Conservation (phyloP, 148 eudicot genomes). For the Rheum nobile region DNA sequence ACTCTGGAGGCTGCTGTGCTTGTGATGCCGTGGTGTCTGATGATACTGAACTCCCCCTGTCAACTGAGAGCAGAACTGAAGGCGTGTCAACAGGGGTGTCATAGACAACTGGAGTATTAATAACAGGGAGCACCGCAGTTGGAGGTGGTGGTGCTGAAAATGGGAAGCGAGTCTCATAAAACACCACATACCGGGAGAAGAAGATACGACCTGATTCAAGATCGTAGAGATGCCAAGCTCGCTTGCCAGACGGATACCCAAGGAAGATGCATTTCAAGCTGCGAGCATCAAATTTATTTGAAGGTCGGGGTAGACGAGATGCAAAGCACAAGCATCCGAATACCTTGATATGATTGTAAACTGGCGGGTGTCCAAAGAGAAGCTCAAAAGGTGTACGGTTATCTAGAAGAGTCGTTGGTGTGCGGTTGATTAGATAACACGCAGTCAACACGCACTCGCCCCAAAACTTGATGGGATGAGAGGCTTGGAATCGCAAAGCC, state of each 20-base stretch:
- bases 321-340: background rate
- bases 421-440: background rate
- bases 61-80: too few relatives aligned
- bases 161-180: background rate
- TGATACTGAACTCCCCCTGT: too few relatives aligned
- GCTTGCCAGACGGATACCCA: background rate
- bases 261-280: background rate
- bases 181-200: background rate
- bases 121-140: too few relatives aligned
- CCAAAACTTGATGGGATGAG: background rate
- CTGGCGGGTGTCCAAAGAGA: background rate
- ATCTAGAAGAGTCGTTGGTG: background rate
- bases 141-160: too few relatives aligned
- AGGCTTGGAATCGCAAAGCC: background rate
- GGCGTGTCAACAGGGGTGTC: too few relatives aligned
- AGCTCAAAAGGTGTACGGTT: background rate
- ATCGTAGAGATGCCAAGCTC: background rate
- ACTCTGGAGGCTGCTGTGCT: too few relatives aligned
- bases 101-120: too few relatives aligned
- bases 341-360: background rate
- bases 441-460: background rate
- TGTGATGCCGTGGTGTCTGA: too few relatives aligned
- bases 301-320: background rate
- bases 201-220: background rate
- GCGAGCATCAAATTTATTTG: background rate